These are phyloP conservation scores for Saccharomyces uvarum DNA, from an alignment of 1,139 yeast genomes.

Conservation along the genomic window DNA sequence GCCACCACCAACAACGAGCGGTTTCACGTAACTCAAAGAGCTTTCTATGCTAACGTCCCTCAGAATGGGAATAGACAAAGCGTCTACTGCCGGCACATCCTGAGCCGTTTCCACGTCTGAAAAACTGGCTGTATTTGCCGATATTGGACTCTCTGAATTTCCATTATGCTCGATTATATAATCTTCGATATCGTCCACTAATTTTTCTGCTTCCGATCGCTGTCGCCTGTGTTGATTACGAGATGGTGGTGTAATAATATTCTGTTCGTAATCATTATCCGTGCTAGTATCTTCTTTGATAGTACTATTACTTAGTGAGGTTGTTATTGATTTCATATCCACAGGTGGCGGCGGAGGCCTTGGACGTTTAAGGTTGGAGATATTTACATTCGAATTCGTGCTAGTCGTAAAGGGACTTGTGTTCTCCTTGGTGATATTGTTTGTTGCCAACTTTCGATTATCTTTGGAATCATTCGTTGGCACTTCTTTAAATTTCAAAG, in stretches of 20 bases:
- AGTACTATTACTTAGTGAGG: neutral
- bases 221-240: slow-evolving; percentile 22
- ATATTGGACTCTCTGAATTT: slow-evolving; percentile 4
- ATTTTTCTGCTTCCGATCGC: slow-evolving; percentile 30
- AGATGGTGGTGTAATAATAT: neutral
- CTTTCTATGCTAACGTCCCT: slow-evolving; percentile 7
- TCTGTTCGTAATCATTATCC: neutral
- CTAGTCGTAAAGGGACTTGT: neutral
- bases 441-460: too few species aligned
- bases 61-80: neutral
- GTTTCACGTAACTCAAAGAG: slow-evolving; percentile 13
- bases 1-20: slow-evolving; percentile 7
- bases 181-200: slow-evolving; percentile 29
- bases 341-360: slow-evolving; percentile 17
- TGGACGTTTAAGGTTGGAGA: slow-evolving; percentile 1
- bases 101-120: neutral
- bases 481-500: neutral
- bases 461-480: neutral
- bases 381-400: neutral
- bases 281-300: neutral
- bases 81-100: slow-evolving; percentile 2
- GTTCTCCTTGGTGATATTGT: neutral
- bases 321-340: slow-evolving; percentile 7
- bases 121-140: neutral
- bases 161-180: slow-evolving; percentile 17